Conservation (phyloP, 306 rosid species). For the Trifolium repens region DNA sequence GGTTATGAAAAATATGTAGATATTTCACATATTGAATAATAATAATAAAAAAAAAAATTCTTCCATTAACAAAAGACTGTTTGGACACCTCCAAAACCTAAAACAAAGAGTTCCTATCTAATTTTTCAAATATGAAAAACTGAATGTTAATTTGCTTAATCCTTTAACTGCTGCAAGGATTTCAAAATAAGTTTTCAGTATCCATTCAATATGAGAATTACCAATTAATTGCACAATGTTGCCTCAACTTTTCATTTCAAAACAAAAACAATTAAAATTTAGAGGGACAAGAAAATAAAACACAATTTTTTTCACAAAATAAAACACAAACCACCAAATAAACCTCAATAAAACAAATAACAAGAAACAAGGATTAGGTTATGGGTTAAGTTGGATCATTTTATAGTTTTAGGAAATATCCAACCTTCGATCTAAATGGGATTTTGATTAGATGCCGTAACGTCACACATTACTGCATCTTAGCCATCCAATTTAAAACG, state of each 20-base stretch:
- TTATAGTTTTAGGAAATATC: not conserved
- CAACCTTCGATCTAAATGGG: not conserved
- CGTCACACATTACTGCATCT: not conserved
- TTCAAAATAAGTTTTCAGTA: not conserved
- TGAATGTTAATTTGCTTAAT: not conserved
- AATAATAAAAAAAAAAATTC: not conserved
- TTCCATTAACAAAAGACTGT: not conserved
- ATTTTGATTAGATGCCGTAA: too few relatives aligned
- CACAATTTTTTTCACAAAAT: not conserved
- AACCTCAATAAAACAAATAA: not conserved
- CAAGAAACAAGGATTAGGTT: not conserved
- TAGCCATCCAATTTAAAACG: too few relatives aligned
- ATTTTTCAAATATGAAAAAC: not conserved
- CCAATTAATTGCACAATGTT: not conserved
- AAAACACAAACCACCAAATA: not conserved
- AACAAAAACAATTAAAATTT: constrained; percentile 6
- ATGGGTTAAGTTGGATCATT: not conserved
- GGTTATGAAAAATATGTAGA: not conserved
- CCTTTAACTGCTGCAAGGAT: not conserved
- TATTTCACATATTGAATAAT: not conserved
- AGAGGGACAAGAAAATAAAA: not conserved
- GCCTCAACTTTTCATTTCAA: not conserved
- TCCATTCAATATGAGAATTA: constrained; percentile 1
- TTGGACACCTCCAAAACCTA: not conserved
- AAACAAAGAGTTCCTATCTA: not conserved